Percentiles rank a stretch among this genome's conserved stretches.
These are phyloP conservation scores for Candida coquimbonensis DNA, from an alignment of 805 yeast genomes.

Conservation along the genomic window DNA sequence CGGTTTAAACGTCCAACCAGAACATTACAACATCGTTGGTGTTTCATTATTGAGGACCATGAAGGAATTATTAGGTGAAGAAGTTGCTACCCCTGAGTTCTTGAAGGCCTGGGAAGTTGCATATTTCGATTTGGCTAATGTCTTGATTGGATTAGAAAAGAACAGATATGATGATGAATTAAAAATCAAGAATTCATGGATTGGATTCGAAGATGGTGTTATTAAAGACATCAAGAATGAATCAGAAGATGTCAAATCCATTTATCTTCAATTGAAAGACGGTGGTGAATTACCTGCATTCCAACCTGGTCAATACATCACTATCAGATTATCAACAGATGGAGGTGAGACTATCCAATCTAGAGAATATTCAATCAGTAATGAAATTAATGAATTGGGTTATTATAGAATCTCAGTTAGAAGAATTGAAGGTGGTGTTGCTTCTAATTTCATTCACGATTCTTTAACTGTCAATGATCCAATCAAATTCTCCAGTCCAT, in stretches of 20 bases:
- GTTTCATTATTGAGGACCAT: constrained; percentile 47
- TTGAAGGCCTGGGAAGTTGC: constrained; percentile 61
- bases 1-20: constrained; percentile 54
- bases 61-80: constrained; percentile 43
- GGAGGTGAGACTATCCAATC: constrained; percentile 35
- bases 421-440: constrained; percentile 38
- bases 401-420: constrained; percentile 55
- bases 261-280: constrained; percentile 42
- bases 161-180: constrained; percentile 33
- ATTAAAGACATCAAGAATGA: constrained; percentile 38
- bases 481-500: constrained; percentile 49
- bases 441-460: constrained; percentile 45
- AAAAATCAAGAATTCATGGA: constrained; percentile 39
- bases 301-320: constrained; percentile 34
- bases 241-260: constrained; percentile 39
- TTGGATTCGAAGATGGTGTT: constrained; percentile 47
- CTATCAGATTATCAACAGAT: constrained; percentile 28
- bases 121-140: constrained; percentile 54
- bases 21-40: constrained; percentile 65
- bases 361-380: constrained; percentile 56
- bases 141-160: constrained; percentile 50
- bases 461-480: constrained; percentile 40
- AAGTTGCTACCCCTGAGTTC: constrained; percentile 52
- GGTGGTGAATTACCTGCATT: constrained; percentile 28
- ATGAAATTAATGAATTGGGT: constrained; percentile 22